Base-by-base conservation (phyloP, 176 grass and related monocot species). In the Secale cereale region DNA sequence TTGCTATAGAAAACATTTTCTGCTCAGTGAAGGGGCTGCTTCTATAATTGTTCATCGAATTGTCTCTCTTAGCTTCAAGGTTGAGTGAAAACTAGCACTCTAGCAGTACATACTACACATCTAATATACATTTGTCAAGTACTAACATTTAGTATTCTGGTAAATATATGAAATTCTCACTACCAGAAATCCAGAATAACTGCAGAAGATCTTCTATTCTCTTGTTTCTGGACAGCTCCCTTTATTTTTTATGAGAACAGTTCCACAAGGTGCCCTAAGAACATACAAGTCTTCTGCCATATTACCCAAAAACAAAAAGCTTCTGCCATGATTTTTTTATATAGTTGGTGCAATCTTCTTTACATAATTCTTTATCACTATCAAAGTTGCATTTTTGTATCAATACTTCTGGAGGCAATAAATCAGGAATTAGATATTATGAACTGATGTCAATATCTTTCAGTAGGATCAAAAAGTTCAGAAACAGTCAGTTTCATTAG, bases 401-500 rank as follows among this genome's bases (percentile, higher is more conserved):
- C 16, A 63, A 37, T 74, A 52, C 6, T 69, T 69, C n/a, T 32
- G 45, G 15, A 30, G 7, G 29, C 37, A 78, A 31, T 27, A 70
- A 17, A 4, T 70, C 35, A 41, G 39, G 48, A 41, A 71, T 61
- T 63, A 33, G 56, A 35, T 36, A 74, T 52, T 43, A 25, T 30
- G 35, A 80, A 52, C 7, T 82, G 12, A 26, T n/a, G 26, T 32
- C 12, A 76, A 3, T 26, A 67, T 76, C 31, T 75, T 76, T 32
- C 22, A 37, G 20, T 65, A 75, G 57, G 69, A 87, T 80, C 16
- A 36, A 64, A 15, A 45, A 41, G 32, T 76, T 60, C 50, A 20
- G 63, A 74, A 77, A 65, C 57, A 43, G 26, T 57, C 32, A 65
- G 22, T 64, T 65, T 75, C 60, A 78, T 64, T 88, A 84, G 52